A percentile compares a stretch with the other conserved stretches of the same genome.
phyloP scores from a whole-genome alignment of 2,329 filamentous ascomycete genomes.

The Saccharata proteae region DNA sequence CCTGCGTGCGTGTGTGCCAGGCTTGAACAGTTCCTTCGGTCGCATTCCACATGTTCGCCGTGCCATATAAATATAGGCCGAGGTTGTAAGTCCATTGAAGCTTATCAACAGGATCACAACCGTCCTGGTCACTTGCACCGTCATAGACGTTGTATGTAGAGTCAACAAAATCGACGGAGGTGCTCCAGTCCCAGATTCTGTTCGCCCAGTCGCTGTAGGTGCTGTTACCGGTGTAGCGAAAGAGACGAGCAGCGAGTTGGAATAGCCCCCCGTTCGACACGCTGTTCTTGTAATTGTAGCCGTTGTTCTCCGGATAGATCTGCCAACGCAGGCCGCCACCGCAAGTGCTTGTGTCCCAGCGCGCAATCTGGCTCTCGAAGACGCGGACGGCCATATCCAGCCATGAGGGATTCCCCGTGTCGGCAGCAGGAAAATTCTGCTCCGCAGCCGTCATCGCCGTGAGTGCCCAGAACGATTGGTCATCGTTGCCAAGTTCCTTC shows the following conservation, averaged over 20 bases:
- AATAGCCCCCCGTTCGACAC: constrained; percentile 48
- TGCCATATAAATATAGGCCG: constrained; percentile 33
- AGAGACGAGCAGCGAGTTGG: constrained; percentile 53
- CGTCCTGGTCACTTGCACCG: constrained; percentile 29
- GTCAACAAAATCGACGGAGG: constrained; percentile 43
- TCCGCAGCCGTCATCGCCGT: constrained; percentile 47
- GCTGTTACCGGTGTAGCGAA: constrained; percentile 64
- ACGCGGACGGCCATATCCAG: constrained; percentile 66
- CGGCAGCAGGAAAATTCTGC: constrained; percentile 31
- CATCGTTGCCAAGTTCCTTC: constrained; percentile 38
- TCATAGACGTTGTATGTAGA: constrained; percentile 30
- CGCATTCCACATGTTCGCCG: constrained; percentile 35
- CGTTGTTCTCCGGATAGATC: constrained; percentile 65
- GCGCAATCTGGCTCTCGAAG: constrained; percentile 62
- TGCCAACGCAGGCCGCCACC: constrained; percentile 75
- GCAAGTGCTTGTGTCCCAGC: constrained; percentile 59
- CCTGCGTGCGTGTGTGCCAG: constrained; percentile 46
- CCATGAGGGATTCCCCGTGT: constrained; percentile 47
- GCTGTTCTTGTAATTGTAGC: constrained; percentile 48
- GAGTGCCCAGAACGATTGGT: constrained; percentile 48
- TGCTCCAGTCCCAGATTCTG: constrained; percentile 47
- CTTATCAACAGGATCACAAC: constrained; percentile 30
- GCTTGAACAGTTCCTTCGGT: constrained; percentile 40
- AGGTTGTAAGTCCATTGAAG: constrained; percentile 37
- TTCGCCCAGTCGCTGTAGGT: constrained; percentile 70